Percentiles rank a stretch among this genome's conserved stretches.
These are phyloP conservation scores for Asclepias syriaca DNA, from an alignment of 257 asterid genomes.

Conservation along the genomic window DNA sequence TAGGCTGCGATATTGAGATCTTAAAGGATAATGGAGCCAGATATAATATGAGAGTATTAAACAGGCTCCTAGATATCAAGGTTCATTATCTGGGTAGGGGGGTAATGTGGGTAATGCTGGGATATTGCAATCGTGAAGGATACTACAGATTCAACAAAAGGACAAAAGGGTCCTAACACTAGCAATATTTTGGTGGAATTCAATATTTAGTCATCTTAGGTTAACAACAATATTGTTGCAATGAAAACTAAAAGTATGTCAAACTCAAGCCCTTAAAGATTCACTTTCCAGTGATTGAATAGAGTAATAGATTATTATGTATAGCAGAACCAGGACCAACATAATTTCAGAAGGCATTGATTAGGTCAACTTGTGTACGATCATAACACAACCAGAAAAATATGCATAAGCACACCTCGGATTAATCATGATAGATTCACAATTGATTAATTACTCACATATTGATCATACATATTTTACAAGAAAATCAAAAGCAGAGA, in stretches of 20 bases:
- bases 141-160: neutral
- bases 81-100: neutral
- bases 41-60: neutral
- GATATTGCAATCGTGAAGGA: neutral
- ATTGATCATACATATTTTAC: neutral
- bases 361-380: neutral
- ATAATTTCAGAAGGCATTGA: neutral
- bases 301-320: neutral
- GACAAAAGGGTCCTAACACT: neutral
- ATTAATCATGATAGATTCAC: neutral
- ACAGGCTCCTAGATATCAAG: neutral
- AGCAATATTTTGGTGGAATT: neutral
- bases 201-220: neutral
- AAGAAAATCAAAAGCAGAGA: neutral
- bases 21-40: too few relatives aligned
- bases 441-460: neutral
- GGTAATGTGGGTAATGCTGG: neutral
- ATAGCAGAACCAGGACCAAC: neutral
- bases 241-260: neutral
- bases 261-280: neutral
- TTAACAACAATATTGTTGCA: neutral
- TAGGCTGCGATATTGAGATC: neutral
- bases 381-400: neutral
- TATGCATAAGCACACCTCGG: neutral
- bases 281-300: neutral